Conservation (phyloP, 2,329 filamentous ascomycete species). For the Talaromyces rugulosus region DNA sequence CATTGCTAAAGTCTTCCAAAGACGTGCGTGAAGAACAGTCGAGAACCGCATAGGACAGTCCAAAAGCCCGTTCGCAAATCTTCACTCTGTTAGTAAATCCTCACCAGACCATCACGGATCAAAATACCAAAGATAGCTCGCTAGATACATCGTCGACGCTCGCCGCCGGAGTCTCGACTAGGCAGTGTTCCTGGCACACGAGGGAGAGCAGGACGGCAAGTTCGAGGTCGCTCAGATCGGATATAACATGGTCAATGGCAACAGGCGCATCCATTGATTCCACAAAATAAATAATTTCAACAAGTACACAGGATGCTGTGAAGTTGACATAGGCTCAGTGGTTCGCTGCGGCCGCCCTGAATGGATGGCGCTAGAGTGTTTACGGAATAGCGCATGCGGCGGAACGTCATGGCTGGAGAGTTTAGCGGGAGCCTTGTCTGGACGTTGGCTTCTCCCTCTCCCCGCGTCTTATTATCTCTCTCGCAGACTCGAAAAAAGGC, state of each 20-base stretch:
- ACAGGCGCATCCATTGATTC: slow-evolving; percentile 55
- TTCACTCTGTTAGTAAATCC: slow-evolving; percentile 26
- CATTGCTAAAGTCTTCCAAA: slow-evolving; percentile 73
- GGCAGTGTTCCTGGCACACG: slow-evolving; percentile 77
- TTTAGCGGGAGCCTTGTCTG: slow-evolving; percentile 8
- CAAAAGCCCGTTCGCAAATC: slow-evolving; percentile 68
- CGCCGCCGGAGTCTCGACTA: slow-evolving; percentile 68
- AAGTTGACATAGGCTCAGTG: slow-evolving; percentile 10
- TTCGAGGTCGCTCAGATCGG: slow-evolving; percentile 80
- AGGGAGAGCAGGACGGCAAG: slow-evolving; percentile 80
- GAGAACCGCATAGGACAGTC: slow-evolving; percentile 64
- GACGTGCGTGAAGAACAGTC: slow-evolving; percentile 70
- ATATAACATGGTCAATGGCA: slow-evolving; percentile 64
- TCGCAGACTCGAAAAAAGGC: not conserved
- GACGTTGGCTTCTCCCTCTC: slow-evolving; percentile 2
- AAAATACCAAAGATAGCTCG: slow-evolving; percentile 66
- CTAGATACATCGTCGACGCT: slow-evolving; percentile 64
- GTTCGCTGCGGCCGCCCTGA: not conserved
- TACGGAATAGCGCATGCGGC: not conserved
- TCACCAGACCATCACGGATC: not conserved
- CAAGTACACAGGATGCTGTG: not conserved
- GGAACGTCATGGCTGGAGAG: not conserved
- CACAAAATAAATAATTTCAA: slow-evolving; percentile 2
- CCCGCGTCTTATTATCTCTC: not conserved
- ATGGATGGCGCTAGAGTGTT: not conserved